Conservation (phyloP, 2,329 filamentous ascomycete genomes). For the Atkinsonella texensis region DNA sequence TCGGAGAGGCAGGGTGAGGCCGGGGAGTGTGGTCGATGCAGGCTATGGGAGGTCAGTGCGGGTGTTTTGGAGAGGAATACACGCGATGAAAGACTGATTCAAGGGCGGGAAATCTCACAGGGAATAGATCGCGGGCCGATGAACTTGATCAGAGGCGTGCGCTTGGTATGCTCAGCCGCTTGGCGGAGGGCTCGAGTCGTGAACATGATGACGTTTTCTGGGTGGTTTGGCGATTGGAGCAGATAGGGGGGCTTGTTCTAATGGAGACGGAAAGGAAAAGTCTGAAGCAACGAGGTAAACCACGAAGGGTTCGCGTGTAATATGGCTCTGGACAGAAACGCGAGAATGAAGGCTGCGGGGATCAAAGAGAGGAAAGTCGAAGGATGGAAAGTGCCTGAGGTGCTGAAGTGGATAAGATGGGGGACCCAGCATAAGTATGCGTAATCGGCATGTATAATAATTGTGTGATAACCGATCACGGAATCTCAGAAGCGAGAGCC, state of each 20-base stretch:
- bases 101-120: constrained; percentile 22
- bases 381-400: neutral
- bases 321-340: neutral
- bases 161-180: constrained; percentile 46
- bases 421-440: neutral
- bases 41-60: constrained; percentile 34
- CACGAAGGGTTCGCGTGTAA: neutral
- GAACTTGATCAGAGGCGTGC: constrained; percentile 50
- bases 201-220: constrained; percentile 31
- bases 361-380: neutral
- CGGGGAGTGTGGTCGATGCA: constrained; percentile 60
- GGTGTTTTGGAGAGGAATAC: too few relatives aligned
- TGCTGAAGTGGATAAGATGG: neutral
- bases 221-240: too few relatives aligned
- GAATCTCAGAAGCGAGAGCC: constrained; percentile 1
- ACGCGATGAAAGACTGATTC: too few relatives aligned
- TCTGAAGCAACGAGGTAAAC: neutral
- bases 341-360: neutral
- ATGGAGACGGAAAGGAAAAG: neutral
- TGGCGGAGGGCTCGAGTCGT: constrained; percentile 45
- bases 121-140: constrained; percentile 48
- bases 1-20: constrained; percentile 61
- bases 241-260: too few relatives aligned
- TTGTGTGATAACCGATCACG: constrained; percentile 2
- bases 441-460: constrained; percentile 1